These are phyloP conservation scores for Globisporangium ultimum DNA, from an alignment of 352 stramenopile species.

Conservation along the genomic window DNA sequence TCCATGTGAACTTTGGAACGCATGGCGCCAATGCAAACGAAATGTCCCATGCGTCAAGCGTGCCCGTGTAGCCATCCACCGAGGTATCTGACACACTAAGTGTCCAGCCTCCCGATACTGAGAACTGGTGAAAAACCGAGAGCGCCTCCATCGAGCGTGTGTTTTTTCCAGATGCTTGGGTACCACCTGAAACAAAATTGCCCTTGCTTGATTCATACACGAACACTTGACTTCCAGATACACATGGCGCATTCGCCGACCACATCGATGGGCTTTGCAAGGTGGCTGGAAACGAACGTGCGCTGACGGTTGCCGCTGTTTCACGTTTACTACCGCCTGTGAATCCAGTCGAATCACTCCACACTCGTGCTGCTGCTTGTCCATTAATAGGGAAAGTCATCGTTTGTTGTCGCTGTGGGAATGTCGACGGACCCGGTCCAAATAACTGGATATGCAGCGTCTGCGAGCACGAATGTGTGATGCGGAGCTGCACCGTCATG, in stretches of 20 bases:
- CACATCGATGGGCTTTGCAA: constrained; percentile 41
- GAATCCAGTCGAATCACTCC: constrained; percentile 38
- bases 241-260: constrained; percentile 19
- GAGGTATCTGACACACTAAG: constrained; percentile 43
- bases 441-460: constrained; percentile 54
- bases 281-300: constrained; percentile 48
- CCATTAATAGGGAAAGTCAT: constrained; percentile 34
- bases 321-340: constrained; percentile 21
- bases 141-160: constrained; percentile 38
- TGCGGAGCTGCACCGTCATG: constrained; percentile 40
- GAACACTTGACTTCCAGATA: constrained; percentile 28
- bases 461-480: constrained; percentile 55
- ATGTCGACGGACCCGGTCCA: constrained; percentile 53
- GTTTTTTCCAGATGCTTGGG: not conserved
- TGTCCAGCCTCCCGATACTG: constrained; percentile 53
- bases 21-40: constrained; percentile 50
- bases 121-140: constrained; percentile 51
- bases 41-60: constrained; percentile 50
- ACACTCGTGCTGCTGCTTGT: constrained; percentile 32
- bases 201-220: constrained; percentile 23
- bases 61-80: constrained; percentile 36
- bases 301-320: constrained; percentile 29
- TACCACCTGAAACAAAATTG: not conserved
- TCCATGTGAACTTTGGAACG: constrained; percentile 54
- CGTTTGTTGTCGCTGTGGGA: constrained; percentile 42